Conservation (phyloP, 306 rosid species). For the Fragaria ananassa region DNA sequence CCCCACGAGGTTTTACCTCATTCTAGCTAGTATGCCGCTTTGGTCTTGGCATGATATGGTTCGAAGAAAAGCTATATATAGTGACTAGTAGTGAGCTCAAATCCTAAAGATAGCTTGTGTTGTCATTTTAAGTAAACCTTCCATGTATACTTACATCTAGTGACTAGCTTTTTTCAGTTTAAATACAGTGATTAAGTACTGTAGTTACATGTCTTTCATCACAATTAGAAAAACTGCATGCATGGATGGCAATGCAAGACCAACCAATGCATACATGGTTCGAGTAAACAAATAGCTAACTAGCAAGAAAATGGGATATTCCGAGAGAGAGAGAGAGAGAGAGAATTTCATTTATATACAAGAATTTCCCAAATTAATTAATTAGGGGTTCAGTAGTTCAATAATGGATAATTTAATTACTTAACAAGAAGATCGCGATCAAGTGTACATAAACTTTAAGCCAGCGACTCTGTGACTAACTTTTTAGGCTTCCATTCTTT, state of each 20-base stretch:
- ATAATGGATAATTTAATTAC: slow-evolving; percentile 2
- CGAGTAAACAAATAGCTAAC: background rate
- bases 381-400: background rate
- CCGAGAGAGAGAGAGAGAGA: too few relatives aligned
- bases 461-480: slow-evolving; percentile 31
- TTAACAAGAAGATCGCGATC: background rate
- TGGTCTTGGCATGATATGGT: background rate
- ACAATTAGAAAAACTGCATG: background rate
- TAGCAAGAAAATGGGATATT: background rate
- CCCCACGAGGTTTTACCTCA: background rate
- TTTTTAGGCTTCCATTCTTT: slow-evolving; percentile 29
- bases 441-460: slow-evolving; percentile 27
- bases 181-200: background rate
- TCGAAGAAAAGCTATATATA: background rate
- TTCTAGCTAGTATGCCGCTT: background rate
- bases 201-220: background rate
- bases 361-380: slow-evolving; percentile 9
- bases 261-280: background rate
- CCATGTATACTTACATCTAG: too few relatives aligned
- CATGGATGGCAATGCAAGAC: background rate
- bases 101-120: too few relatives aligned
- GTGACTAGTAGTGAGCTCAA: background rate
- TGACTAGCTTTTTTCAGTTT: background rate
- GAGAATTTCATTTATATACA: background rate
- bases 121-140: too few relatives aligned